These are phyloP conservation scores for Trametes cingulata DNA, from an alignment of 768 basidiomycete species.

Conservation along the genomic window DNA sequence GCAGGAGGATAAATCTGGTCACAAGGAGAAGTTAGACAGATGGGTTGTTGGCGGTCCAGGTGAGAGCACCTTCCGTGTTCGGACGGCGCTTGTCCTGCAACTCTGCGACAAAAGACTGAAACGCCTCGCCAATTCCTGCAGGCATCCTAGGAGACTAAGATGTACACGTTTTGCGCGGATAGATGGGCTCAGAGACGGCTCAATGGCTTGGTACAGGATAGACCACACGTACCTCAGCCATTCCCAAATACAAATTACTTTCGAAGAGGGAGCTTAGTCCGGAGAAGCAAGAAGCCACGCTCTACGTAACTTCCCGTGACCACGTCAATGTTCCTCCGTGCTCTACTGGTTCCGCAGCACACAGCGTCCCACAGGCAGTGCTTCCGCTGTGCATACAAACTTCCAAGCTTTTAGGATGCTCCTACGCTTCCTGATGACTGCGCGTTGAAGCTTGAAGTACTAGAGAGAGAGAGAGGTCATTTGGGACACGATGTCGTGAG, in stretches of 20 bases:
- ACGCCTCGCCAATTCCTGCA: not conserved
- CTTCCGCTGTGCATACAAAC: not conserved
- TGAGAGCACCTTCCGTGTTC: slow-evolving; percentile 4
- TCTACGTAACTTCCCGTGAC: slow-evolving; percentile 12
- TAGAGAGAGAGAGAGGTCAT: not conserved
- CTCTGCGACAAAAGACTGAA: not conserved
- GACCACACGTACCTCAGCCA: no score
- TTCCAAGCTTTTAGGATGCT: not conserved
- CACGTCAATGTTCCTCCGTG: not conserved
- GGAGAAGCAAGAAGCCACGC: not conserved
- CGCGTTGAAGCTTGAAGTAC: not conserved
- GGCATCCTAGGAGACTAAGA: not conserved
- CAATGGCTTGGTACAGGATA: no score
- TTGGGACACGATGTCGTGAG: slow-evolving; percentile 2
- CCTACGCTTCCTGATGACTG: not conserved
- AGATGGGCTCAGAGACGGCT: not conserved
- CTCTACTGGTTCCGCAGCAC: not conserved
- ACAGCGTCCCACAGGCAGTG: not conserved
- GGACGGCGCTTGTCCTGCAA: not conserved
- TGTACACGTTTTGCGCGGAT: not conserved
- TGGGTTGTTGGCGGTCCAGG: not conserved
- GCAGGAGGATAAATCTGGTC: not conserved
- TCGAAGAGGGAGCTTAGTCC: not conserved
- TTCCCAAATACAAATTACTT: not conserved
- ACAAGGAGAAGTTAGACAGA: not conserved